A percentile compares a stretch with the other conserved stretches of the same genome.
Conservation (phyloP, 805 yeast species). For the Starmerella powellii region DNA sequence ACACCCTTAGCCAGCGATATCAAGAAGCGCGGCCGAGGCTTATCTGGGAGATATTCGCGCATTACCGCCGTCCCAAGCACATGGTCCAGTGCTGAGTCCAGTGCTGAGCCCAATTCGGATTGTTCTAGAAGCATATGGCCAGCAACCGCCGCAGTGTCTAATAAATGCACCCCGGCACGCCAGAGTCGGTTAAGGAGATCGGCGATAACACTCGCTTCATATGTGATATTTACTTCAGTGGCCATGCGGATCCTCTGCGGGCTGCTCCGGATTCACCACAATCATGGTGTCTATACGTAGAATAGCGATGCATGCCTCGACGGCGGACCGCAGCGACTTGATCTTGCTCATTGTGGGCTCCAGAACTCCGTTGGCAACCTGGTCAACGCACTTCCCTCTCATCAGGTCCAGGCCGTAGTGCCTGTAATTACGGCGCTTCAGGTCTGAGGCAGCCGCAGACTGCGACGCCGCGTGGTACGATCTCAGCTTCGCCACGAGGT, state of each 20-base stretch:
- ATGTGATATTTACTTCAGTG: slow-evolving; percentile 34
- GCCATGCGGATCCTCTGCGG: slow-evolving; percentile 71
- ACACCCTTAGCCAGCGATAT: too few relatives aligned
- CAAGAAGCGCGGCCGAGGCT: too few relatives aligned
- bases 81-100: too few relatives aligned
- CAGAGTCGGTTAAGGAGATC: too few relatives aligned
- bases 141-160: too few relatives aligned
- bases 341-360: slow-evolving; percentile 93
- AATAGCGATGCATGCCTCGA: slow-evolving; percentile 96
- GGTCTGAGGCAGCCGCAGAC: slow-evolving; percentile 68
- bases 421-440: slow-evolving; percentile 71
- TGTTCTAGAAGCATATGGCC: too few relatives aligned
- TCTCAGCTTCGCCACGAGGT: slow-evolving; percentile 85
- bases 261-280: slow-evolving; percentile 86
- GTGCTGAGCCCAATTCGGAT: too few relatives aligned
- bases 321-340: slow-evolving; percentile 84
- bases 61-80: too few relatives aligned
- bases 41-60: too few relatives aligned
- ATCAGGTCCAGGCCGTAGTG: slow-evolving; percentile 88
- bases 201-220: too few relatives aligned
- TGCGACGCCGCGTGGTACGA: slow-evolving; percentile 95
- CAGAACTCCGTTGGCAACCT: slow-evolving; percentile 69
- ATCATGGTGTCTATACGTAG: slow-evolving; percentile 97
- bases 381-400: slow-evolving; percentile 84
- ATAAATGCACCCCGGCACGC: too few relatives aligned